Base-by-base conservation (phyloP, 139 green algal genomes). In the Chlamydomonas sp. region DNA sequence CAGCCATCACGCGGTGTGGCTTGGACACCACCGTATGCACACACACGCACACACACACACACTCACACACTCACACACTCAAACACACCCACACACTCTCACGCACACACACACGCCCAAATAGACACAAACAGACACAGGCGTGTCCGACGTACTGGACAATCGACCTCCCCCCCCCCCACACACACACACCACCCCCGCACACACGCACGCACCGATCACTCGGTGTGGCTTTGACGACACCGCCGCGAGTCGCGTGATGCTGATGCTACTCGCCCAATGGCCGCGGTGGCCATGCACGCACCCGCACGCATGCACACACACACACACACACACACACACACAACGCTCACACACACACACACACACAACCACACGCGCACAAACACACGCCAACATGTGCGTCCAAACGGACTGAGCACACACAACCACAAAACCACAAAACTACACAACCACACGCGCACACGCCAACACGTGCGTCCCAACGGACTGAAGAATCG, bases 231-330 rank as follows among this genome's bases (percentile, higher is more conserved):
- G 59, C 33, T 43, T 66, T 30, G 13, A 48, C 13, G 91, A 97
- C 26, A 75, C 85, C 4, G 88, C 78, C 1, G 88, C 93, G 24
- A 97, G 77, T 16, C 92, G 83, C 0, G 92, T 97, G 69, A 97
- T 96, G 58, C 85, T 94, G 54, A 97, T 97, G n/a, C n/a, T n/a
- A n/a, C n/a, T n/a, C n/a, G n/a, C n/a, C n/a, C n/a, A n/a, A n/a
- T n/a, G n/a, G n/a, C n/a, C n/a, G n/a, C n/a, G n/a, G n/a, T n/a
- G n/a, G n/a, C n/a, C n/a, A n/a, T 54, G 43, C 43, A 54, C 13
- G 13, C 43, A 54, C 43, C 13, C 13, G 20, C 13, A 54, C 43
- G 13, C 13, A 54, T 20, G 20, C 43, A 54, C 43, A 54, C 43
- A 54, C 43, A 54, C 43, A 54, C 13, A 54, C 43, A 54, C 13